These are phyloP conservation scores for Chalciporus piperatus DNA, from an alignment of 768 basidiomycete species.

Conservation along the genomic window DNA sequence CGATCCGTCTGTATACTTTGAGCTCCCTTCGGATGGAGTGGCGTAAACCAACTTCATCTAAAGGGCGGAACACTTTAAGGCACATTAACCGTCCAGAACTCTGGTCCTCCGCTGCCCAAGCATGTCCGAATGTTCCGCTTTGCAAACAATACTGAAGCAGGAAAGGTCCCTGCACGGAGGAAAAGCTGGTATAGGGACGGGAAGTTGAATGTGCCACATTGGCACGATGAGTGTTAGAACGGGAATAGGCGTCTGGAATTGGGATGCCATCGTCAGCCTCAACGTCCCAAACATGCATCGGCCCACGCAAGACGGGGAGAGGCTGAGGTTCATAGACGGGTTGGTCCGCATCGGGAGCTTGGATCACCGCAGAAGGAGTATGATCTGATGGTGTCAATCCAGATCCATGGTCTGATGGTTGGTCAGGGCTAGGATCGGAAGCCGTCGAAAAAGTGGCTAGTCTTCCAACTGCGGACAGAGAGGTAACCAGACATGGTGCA, in stretches of 20 bases:
- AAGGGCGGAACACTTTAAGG: slow-evolving; percentile 33
- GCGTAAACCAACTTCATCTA: slow-evolving; percentile 6
- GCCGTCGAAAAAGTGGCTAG: not conserved
- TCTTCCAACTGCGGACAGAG: slow-evolving; percentile 3
- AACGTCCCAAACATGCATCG: not conserved
- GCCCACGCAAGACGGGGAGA: not conserved
- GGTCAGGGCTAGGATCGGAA: slow-evolving; percentile 1
- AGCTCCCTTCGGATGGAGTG: slow-evolving; percentile 33
- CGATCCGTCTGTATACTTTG: slow-evolving; percentile 34
- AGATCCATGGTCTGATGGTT: not conserved
- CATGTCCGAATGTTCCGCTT: slow-evolving; percentile 17
- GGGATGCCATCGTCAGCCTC: not conserved
- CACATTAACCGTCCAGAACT: slow-evolving; percentile 36
- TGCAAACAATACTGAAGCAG: slow-evolving; percentile 17
- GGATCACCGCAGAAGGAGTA: not conserved
- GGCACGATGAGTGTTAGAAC: not conserved
- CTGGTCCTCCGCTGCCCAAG: slow-evolving; percentile 24
- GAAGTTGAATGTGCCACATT: not conserved
- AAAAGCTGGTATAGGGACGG: slow-evolving; percentile 12
- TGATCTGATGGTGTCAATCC: not conserved
- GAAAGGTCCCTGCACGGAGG: slow-evolving; percentile 25
- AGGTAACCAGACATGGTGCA: not conserved
- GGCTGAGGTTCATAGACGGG: not conserved
- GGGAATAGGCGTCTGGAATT: not conserved
- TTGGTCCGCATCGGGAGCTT: not conserved